Conservation (phyloP, 192 early-diverging fungal species). For the Coemansia sp. region DNA sequence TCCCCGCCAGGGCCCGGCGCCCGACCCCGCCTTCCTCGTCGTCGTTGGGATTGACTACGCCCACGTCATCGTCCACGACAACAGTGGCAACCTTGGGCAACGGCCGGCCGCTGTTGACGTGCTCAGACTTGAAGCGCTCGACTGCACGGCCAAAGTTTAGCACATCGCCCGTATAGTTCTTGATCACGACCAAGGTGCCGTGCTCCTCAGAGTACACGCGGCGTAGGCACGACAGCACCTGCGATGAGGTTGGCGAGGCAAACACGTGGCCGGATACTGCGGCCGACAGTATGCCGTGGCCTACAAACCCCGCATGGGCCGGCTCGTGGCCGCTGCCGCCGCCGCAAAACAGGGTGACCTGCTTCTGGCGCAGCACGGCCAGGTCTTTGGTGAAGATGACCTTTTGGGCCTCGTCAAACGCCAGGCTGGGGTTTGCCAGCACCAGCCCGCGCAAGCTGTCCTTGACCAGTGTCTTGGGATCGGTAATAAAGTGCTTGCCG, state of each 20-base stretch:
- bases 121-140: conserved; percentile 67
- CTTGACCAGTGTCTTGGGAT: conserved; percentile 56
- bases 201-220: conserved; percentile 53
- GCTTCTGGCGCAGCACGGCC: conserved; percentile 43
- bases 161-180: conserved; percentile 83
- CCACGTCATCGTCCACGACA: conserved; percentile 81
- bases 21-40: conserved; percentile 63
- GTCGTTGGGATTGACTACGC: conserved; percentile 58
- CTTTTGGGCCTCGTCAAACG: conserved; percentile 55
- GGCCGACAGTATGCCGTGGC: conserved; percentile 64
- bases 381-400: conserved; percentile 60
- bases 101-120: conserved; percentile 47
- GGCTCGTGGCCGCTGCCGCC: conserved; percentile 86
- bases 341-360: conserved; percentile 75
- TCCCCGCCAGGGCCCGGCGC: conserved; percentile 72
- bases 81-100: conserved; percentile 59
- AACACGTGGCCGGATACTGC: conserved; percentile 81
- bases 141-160: conserved; percentile 78
- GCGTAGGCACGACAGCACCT: conserved; percentile 69
- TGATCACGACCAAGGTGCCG: conserved; percentile 73
- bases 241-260: conserved; percentile 74
- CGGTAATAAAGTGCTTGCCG: conserved; percentile 56
- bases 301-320: conserved; percentile 73
- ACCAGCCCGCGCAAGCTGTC: conserved; percentile 57
- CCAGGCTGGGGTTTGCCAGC: conserved; percentile 55